Evolutionary conservation across 1,139 yeast species (phyloP).

Genomic region (Candida sp.): DNA sequence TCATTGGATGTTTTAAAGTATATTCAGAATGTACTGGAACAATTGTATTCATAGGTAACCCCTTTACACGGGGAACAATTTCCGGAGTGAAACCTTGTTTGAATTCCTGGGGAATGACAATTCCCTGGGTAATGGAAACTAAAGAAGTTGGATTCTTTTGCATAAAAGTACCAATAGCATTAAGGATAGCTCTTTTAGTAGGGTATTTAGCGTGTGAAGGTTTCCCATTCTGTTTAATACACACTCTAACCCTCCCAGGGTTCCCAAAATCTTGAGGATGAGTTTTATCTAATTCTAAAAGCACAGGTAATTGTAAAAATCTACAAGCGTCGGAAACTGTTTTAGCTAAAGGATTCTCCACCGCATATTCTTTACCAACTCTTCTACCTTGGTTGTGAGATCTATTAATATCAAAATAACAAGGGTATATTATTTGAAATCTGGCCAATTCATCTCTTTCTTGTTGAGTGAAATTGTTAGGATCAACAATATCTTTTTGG

Average conservation of each 20-base stretch:
- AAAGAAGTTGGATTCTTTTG: slow-evolving; percentile 69
- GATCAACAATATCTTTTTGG: slow-evolving; percentile 30
- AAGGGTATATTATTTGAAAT: slow-evolving; percentile 81
- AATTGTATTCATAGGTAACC: slow-evolving; percentile 79
- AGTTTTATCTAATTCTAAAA: slow-evolving; percentile 74
- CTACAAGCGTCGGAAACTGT: slow-evolving; percentile 68
- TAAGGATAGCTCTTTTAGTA: slow-evolving; percentile 67
- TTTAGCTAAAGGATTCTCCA: slow-evolving; percentile 83
- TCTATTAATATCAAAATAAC: slow-evolving; percentile 82
- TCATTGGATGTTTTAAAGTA: slow-evolving; percentile 81
- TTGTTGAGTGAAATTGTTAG: slow-evolving; percentile 39
- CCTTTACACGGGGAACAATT: slow-evolving; percentile 74
- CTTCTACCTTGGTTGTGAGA: slow-evolving; percentile 83
- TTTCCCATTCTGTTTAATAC: slow-evolving; percentile 50
- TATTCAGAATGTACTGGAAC: slow-evolving; percentile 83
- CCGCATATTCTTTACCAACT: slow-evolving; percentile 64
- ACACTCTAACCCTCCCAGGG: slow-evolving; percentile 88
- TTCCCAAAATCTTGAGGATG: slow-evolving; percentile 99
- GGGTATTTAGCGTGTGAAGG: slow-evolving; percentile 34
- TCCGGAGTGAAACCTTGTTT: slow-evolving; percentile 51
- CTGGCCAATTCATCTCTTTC: slow-evolving; percentile 59
- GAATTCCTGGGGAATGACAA: slow-evolving; percentile 64
- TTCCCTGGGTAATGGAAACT: slow-evolving; percentile 53
- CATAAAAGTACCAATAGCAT: slow-evolving; percentile 60
- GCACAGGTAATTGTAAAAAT: slow-evolving; percentile 46